These are phyloP conservation scores for Skeletonema tropicum DNA, from an alignment of 108 stramenopile species.

Conservation along the genomic window DNA sequence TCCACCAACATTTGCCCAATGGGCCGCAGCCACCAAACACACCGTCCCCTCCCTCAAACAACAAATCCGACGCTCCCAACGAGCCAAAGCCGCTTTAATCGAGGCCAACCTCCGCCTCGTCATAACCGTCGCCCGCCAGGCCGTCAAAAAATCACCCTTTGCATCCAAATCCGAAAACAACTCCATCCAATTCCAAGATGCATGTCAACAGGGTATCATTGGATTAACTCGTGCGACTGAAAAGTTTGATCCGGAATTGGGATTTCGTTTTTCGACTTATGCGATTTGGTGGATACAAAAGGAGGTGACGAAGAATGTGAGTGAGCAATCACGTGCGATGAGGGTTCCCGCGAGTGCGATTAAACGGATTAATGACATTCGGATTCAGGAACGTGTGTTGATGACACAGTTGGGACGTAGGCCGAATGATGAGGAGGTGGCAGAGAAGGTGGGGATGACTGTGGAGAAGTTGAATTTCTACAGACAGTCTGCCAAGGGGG, in stretches of 20 bases:
- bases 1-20: slow-evolving; percentile 61
- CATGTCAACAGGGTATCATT: slow-evolving; percentile 84
- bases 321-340: slow-evolving; percentile 67
- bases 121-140: slow-evolving; percentile 68
- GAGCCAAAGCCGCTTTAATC: slow-evolving; percentile 66
- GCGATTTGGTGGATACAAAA: slow-evolving; percentile 90
- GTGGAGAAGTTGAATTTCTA: slow-evolving; percentile 63
- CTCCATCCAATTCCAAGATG: slow-evolving; percentile 69
- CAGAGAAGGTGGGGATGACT: slow-evolving; percentile 58
- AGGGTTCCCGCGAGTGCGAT: slow-evolving; percentile 72
- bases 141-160: slow-evolving; percentile 48
- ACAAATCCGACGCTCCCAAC: slow-evolving; percentile 65
- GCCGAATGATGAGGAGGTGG: slow-evolving; percentile 72
- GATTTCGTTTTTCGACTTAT: slow-evolving; percentile 87
- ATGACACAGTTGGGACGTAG: slow-evolving; percentile 49
- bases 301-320: slow-evolving; percentile 70
- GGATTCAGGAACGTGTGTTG: slow-evolving; percentile 55
- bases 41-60: slow-evolving; percentile 58
- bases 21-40: slow-evolving; percentile 53
- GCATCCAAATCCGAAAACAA: slow-evolving; percentile 15
- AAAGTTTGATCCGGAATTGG: slow-evolving; percentile 83
- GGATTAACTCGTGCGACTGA: slow-evolving; percentile 81
- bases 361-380: slow-evolving; percentile 65
- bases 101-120: slow-evolving; percentile 74
- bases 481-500: slow-evolving; percentile 50